Conservation (phyloP, 2,329 filamentous ascomycete genomes). For the Macrophomina pseudophaseolina region DNA sequence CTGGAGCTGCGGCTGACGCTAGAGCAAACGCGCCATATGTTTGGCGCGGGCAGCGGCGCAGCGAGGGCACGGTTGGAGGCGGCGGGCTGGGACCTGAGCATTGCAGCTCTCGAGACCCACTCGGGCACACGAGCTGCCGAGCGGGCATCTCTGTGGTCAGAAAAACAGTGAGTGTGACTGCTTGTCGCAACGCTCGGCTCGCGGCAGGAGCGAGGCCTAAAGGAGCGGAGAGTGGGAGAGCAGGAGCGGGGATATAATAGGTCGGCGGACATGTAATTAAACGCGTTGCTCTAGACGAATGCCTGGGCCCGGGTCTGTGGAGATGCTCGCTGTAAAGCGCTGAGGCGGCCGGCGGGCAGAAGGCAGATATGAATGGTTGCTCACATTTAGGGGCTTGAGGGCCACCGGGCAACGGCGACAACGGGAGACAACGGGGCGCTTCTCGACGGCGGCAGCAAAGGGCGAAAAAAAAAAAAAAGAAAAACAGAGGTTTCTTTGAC, state of each 20-base stretch:
- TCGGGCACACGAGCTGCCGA: constrained; percentile 48
- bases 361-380: neutral
- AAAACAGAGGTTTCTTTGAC: neutral
- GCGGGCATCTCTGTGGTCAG: constrained; percentile 19
- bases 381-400: neutral
- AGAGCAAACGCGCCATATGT: constrained; percentile 46
- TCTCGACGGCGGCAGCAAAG: neutral
- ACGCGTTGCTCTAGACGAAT: constrained; percentile 1
- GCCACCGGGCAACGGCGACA: neutral
- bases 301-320: constrained; percentile 8
- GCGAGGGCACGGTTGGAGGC: constrained; percentile 20
- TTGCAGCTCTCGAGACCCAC: constrained; percentile 69
- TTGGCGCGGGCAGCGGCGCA: constrained; percentile 42
- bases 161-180: constrained; percentile 21
- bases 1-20: constrained; percentile 38
- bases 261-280: constrained; percentile 12
- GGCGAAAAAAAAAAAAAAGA: no score
- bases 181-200: constrained; percentile 11
- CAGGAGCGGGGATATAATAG: neutral
- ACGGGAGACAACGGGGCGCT: neutral
- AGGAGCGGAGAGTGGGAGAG: neutral
- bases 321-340: constrained; percentile 1
- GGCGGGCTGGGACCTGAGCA: constrained; percentile 70
- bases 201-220: constrained; percentile 6
- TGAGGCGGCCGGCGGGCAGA: neutral